Percentiles rank a stretch among this genome's conserved stretches.
phyloP scores from a whole-genome alignment of 768 basidiomycete genomes.

The Jaapia argillacea region DNA sequence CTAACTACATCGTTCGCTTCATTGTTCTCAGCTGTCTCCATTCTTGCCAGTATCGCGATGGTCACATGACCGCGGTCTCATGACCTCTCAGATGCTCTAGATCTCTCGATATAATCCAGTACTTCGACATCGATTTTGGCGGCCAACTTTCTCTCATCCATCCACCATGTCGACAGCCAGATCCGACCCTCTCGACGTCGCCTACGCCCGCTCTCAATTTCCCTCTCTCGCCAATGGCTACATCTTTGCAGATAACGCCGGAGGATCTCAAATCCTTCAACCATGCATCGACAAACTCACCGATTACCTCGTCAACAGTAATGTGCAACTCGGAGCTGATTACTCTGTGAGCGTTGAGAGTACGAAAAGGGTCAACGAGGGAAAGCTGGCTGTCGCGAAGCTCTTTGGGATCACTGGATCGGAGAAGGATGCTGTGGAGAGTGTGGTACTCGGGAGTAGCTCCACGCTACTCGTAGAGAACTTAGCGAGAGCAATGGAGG shows the following conservation, averaged over 20 bases:
- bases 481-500: conserved; percentile 50
- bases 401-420: conserved; percentile 56
- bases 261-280: conserved; percentile 55
- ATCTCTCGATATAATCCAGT: too few relatives aligned
- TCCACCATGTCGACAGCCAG: too few relatives aligned
- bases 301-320: conserved; percentile 63
- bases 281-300: conserved; percentile 47
- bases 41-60: too few relatives aligned
- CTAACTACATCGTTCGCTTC: too few relatives aligned
- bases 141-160: too few relatives aligned
- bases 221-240: conserved; percentile 50
- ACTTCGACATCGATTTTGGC: too few relatives aligned
- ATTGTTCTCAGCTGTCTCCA: too few relatives aligned
- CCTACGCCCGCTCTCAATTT: conserved; percentile 46
- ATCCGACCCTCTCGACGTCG: conserved; percentile 45
- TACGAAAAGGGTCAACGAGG: conserved; percentile 41
- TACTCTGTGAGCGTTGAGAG: conserved; percentile 48
- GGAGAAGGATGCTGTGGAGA: conserved; percentile 54
- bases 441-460: conserved; percentile 54
- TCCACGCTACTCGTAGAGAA: conserved; percentile 66
- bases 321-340: conserved; percentile 65
- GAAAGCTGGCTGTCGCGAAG: conserved; percentile 38
- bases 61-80: too few relatives aligned
- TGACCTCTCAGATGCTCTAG: too few relatives aligned
- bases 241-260: conserved; percentile 70